Evolutionary conservation across 129 eudicot species (phyloP).

Genomic region (Flaveria trinervia): DNA sequence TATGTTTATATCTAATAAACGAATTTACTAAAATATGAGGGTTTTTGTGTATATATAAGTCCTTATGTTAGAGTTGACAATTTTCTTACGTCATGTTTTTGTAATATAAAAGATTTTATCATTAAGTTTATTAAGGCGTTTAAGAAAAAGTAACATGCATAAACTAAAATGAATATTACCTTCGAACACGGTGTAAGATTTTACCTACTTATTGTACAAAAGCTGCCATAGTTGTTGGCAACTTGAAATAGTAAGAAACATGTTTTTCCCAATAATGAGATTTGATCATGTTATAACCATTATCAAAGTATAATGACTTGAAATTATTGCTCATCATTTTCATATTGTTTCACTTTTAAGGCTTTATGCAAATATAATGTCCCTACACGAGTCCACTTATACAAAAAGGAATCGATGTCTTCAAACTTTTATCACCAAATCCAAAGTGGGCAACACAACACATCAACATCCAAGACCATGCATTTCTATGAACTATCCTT

Average conservation of each 20-base stretch:
- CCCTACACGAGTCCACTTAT: slow-evolving; percentile 42
- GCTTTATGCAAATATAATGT: slow-evolving; percentile 34
- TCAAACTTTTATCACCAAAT: slow-evolving; percentile 29
- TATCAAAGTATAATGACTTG: slow-evolving; percentile 55
- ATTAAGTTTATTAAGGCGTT: neutral
- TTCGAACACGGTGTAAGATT: neutral
- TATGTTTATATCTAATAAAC: too few species aligned
- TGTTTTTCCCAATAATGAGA: slow-evolving; percentile 49
- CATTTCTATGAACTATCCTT: slow-evolving; percentile 11
- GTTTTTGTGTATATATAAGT: too few species aligned
- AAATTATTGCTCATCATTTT: slow-evolving; percentile 66
- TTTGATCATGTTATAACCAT: slow-evolving; percentile 35
- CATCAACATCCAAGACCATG: slow-evolving; percentile 31
- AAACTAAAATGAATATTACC: neutral
- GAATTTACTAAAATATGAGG: too few species aligned
- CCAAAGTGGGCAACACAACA: slow-evolving; percentile 27
- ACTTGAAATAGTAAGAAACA: slow-evolving; percentile 41
- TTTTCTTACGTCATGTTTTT: neutral
- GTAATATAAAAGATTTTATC: neutral
- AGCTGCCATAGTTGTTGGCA: slow-evolving; percentile 31
- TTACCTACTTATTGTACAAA: neutral
- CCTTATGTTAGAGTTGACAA: neutral
- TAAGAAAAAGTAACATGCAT: neutral
- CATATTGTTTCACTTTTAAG: slow-evolving; percentile 42
- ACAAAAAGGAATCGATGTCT: slow-evolving; percentile 39